Base-by-base conservation (phyloP, 2,329 filamentous ascomycete genomes). In the Arthrobotrys musiformis region DNA sequence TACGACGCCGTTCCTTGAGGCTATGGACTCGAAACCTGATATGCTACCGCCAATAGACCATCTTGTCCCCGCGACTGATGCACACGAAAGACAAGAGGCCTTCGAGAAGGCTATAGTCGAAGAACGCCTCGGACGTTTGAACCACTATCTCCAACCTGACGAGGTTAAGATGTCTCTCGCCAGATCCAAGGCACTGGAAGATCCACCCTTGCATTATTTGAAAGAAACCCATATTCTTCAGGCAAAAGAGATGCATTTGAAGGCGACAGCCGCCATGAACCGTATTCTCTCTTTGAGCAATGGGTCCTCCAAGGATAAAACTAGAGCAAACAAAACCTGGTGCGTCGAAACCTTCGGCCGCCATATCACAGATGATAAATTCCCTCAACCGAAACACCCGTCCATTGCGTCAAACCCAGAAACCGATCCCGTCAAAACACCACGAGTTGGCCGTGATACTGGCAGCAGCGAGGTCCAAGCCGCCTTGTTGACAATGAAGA, bases 381-480 rank as follows among this genome's bases (percentile, higher is more conserved):
- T 99, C 30, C 87, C 87, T 24, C 86, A 42, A 81, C 86, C 82
- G 56, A 82, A 82, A 78, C 82, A 74, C 82, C 85, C 80, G 82
- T 84, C 82, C 83, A 80, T 83, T 84, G 74, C 84, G 81, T 85
- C 85, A 83, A 72, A 76, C 15, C 79, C 82, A 22, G 79, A 79
- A 48, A 81, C 82, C 26, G 81, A 81, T 5, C 79, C 81, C 4
- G 72, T 79, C 66, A 88, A 88, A 80, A 87, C 86, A 0, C 88
- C 88, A 58, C 91, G 96, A 33, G 89, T 90, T n/a, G 95, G 95
- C 0, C 92, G 91, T 4, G 95, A 99, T 83, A 99, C 94, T 0
- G 95, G 95, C 37, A 97, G 93, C 81, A 93, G 93, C 5, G 95
- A 99, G 85, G 96, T 99, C n/a, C 95, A 99, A 86, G 93, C 96